phyloP scores from a whole-genome alignment of 2,329 filamentous ascomycete genomes.

The Clarireedia paspali region DNA sequence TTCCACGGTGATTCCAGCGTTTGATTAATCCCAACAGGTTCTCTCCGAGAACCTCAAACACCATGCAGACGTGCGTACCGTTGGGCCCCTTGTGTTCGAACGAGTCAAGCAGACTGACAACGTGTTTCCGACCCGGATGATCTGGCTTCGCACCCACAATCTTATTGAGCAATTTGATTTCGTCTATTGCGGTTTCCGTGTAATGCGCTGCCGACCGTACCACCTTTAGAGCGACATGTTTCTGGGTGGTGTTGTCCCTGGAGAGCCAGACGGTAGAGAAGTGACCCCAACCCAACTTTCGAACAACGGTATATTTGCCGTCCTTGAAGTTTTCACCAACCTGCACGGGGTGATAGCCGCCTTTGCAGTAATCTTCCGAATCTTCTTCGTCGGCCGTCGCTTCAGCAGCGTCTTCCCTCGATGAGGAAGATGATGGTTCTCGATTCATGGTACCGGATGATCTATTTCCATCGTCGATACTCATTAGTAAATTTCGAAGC shows the following conservation, averaged over 20 bases:
- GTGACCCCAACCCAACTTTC: constrained; percentile 96
- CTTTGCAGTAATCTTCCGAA: constrained; percentile 98
- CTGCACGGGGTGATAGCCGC: constrained; percentile 90
- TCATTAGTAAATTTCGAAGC: constrained; percentile 24
- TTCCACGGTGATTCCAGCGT: constrained; percentile 95
- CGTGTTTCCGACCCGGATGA: constrained; percentile 89
- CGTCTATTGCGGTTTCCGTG: constrained; percentile 96
- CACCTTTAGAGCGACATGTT: constrained; percentile 96
- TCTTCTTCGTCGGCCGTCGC: constrained; percentile 98
- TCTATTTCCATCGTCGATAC: constrained; percentile 25
- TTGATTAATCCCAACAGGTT: constrained; percentile 94
- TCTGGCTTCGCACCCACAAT: constrained; percentile 93
- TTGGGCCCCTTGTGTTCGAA: constrained; percentile 98
- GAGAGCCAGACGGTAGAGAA: constrained; percentile 94
- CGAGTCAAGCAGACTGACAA: constrained; percentile 91
- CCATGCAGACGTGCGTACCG: constrained; percentile 96
- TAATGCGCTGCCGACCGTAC: constrained; percentile 97
- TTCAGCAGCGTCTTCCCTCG: constrained; percentile 76
- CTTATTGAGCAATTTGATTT: constrained; percentile 96
- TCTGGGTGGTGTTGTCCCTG: constrained; percentile 77
- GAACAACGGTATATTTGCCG: constrained; percentile 90
- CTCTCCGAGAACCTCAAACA: constrained; percentile 95
- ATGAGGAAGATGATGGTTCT: constrained; percentile 56
- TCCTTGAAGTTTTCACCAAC: constrained; percentile 98
- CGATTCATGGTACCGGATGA: constrained; percentile 25